Evolutionary conservation across 306 rosid species (phyloP).

Genomic region (Amphicarpaea edgeworthii): DNA sequence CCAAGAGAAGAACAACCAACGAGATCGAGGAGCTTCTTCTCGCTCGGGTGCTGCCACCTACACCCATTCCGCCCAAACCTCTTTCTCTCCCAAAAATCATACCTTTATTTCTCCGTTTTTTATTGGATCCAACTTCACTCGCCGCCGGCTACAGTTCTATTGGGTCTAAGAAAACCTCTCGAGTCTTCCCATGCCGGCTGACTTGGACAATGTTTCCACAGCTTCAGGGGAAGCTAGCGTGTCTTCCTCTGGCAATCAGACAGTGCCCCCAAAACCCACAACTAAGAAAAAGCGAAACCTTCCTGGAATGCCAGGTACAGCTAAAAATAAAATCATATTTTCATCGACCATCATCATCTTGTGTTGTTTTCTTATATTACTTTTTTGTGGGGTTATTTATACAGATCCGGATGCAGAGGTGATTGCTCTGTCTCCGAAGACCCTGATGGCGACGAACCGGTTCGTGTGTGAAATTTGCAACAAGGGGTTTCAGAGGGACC

Average conservation of each 20-base stretch:
- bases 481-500: conserved; percentile 97
- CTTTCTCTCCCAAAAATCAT: conserved; percentile 9
- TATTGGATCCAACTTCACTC: conserved; percentile 45
- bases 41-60: conserved; percentile 31
- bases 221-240: conserved; percentile 91
- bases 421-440: conserved; percentile 88
- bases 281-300: conserved; percentile 83
- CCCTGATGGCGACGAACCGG: conserved; percentile 86
- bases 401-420: conserved; percentile 99
- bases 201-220: conserved; percentile 77
- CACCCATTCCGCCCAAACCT: conserved; percentile 26
- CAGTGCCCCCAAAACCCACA: conserved; percentile 62
- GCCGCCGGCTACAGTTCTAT: conserved; percentile 31
- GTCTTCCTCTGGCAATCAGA: conserved; percentile 78
- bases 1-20: no score
- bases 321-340: not conserved
- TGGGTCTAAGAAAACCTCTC: conserved; percentile 42
- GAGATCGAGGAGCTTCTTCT: conserved; percentile 32
- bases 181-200: conserved; percentile 66
- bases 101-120: not conserved
- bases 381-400: conserved; percentile 52
- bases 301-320: conserved; percentile 95
- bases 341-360: not conserved
- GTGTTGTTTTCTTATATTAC: conserved; percentile 40
- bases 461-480: conserved; percentile 94